phyloP scores from a whole-genome alignment of 805 yeast species.

The Jamesozyma rosinii region DNA sequence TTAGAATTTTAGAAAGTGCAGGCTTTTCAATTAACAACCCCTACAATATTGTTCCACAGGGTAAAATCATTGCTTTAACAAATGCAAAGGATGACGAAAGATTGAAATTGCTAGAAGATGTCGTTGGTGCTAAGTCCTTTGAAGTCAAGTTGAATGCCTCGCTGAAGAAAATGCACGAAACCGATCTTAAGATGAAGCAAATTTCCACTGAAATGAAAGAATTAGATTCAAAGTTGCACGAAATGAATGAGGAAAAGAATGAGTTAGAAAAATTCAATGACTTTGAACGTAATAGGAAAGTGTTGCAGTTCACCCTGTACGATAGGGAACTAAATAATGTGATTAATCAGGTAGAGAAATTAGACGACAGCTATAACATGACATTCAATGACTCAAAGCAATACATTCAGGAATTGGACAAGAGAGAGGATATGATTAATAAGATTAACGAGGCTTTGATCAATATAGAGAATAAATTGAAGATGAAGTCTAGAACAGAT shows the following conservation, averaged over 20 bases:
- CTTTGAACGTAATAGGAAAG: slow-evolving; percentile 57
- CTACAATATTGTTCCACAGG: slow-evolving; percentile 95
- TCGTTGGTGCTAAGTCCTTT: slow-evolving; percentile 89
- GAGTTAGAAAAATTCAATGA: slow-evolving; percentile 64
- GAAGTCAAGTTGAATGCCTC: slow-evolving; percentile 76
- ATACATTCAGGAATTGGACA: slow-evolving; percentile 47
- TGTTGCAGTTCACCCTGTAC: slow-evolving; percentile 62
- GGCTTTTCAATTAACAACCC: slow-evolving; percentile 89
- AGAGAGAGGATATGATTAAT: slow-evolving; percentile 46
- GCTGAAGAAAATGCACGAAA: slow-evolving; percentile 63
- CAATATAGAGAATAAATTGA: slow-evolving; percentile 39
- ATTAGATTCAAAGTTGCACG: slow-evolving; percentile 62
- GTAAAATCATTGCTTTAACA: slow-evolving; percentile 77
- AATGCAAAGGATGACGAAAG: slow-evolving; percentile 84
- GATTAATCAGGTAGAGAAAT: slow-evolving; percentile 46
- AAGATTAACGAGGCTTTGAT: slow-evolving; percentile 39
- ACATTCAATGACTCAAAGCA: slow-evolving; percentile 44
- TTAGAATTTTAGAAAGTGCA: slow-evolving; percentile 77
- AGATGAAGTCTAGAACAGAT: slow-evolving; percentile 46
- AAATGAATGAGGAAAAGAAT: slow-evolving; percentile 69
- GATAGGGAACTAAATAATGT: slow-evolving; percentile 67
- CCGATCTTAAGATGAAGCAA: slow-evolving; percentile 58
- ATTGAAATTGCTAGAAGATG: slow-evolving; percentile 70
- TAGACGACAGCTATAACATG: slow-evolving; percentile 49
- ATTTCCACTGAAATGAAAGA: slow-evolving; percentile 65